These are phyloP conservation scores for Graphilbum sp. DNA, from an alignment of 2,329 filamentous ascomycete species.

Conservation along the genomic window DNA sequence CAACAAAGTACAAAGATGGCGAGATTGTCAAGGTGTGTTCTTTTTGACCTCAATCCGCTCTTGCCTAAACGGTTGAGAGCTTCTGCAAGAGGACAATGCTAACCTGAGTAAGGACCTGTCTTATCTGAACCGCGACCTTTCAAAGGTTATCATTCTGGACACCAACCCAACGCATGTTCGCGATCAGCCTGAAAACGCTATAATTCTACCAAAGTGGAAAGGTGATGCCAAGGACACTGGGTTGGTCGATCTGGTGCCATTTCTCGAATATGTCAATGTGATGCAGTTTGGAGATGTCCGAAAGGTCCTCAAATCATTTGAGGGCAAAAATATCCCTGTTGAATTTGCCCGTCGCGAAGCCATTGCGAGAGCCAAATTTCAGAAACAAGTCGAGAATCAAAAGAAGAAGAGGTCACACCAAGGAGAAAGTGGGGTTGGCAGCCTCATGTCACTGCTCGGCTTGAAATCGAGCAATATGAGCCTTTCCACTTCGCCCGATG, in stretches of 20 bases:
- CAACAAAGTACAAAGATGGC: conserved; percentile 91
- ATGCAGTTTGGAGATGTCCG: conserved; percentile 86
- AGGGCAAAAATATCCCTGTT: conserved; percentile 73
- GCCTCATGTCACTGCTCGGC: conserved; percentile 57
- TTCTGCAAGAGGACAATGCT: too few species aligned
- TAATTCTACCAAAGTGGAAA: conserved; percentile 79
- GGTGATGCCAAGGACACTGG: conserved; percentile 71
- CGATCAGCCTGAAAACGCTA: conserved; percentile 90
- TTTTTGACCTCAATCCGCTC: not conserved
- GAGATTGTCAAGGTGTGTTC: conserved; percentile 75
- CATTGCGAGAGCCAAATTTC: conserved; percentile 68
- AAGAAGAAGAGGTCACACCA: conserved; percentile 42
- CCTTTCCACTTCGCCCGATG: conserved; percentile 41
- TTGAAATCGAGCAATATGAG: conserved; percentile 55
- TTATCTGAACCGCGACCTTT: conserved; percentile 89
- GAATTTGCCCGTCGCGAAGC: conserved; percentile 86
- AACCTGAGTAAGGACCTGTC: conserved; percentile 57
- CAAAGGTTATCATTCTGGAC: conserved; percentile 89
- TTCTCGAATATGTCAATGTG: conserved; percentile 91
- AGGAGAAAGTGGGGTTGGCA: conserved; percentile 41
- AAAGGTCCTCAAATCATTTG: conserved; percentile 70
- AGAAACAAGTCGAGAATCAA: conserved; percentile 58
- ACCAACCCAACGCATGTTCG: conserved; percentile 69
- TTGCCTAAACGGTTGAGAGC: not conserved
- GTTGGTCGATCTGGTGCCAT: conserved; percentile 78